Conservation (phyloP, 2,329 filamentous ascomycete species). For the Claviceps spartinae region DNA sequence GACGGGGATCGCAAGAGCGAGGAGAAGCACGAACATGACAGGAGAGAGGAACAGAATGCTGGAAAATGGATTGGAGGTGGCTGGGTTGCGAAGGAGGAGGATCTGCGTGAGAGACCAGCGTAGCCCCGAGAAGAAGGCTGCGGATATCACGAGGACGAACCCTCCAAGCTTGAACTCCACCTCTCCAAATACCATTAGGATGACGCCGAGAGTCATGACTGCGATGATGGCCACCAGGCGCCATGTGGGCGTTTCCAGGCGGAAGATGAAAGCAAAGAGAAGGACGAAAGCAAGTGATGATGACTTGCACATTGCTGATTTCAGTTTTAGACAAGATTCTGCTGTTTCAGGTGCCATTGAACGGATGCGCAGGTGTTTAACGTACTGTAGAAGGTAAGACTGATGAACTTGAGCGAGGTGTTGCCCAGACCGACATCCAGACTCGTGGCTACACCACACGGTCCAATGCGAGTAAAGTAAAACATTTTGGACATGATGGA, state of each 20-base stretch:
- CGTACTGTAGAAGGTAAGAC: slow-evolving; percentile 86
- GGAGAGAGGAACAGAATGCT: slow-evolving; percentile 97
- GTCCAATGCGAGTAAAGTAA: slow-evolving; percentile 82
- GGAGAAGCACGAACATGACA: slow-evolving; percentile 80
- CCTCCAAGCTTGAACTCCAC: slow-evolving; percentile 76
- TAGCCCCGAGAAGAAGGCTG: slow-evolving; percentile 91
- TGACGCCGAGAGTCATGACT: slow-evolving; percentile 81
- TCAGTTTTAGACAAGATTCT: slow-evolving; percentile 10
- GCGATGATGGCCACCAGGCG: slow-evolving; percentile 77
- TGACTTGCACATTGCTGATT: slow-evolving; percentile 88
- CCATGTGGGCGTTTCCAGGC: slow-evolving; percentile 76
- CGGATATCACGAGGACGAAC: slow-evolving; percentile 83
- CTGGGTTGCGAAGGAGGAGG: slow-evolving; percentile 80
- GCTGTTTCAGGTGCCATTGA: not conserved
- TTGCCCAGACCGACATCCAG: slow-evolving; percentile 94
- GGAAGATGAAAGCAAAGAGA: slow-evolving; percentile 86
- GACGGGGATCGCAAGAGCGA: slow-evolving; percentile 69
- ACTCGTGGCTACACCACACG: slow-evolving; percentile 83
- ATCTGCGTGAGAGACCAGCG: slow-evolving; percentile 98
- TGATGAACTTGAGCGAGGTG: slow-evolving; percentile 90
- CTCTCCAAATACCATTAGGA: slow-evolving; percentile 98
- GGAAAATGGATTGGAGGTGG: slow-evolving; percentile 91
- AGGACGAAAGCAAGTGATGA: slow-evolving; percentile 91
- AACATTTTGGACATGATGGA: slow-evolving; percentile 78
- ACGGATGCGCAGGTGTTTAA: slow-evolving; percentile 6